Conservation (phyloP, 2,329 filamentous ascomycete genomes). For the Pseudocercospora eumusae region DNA sequence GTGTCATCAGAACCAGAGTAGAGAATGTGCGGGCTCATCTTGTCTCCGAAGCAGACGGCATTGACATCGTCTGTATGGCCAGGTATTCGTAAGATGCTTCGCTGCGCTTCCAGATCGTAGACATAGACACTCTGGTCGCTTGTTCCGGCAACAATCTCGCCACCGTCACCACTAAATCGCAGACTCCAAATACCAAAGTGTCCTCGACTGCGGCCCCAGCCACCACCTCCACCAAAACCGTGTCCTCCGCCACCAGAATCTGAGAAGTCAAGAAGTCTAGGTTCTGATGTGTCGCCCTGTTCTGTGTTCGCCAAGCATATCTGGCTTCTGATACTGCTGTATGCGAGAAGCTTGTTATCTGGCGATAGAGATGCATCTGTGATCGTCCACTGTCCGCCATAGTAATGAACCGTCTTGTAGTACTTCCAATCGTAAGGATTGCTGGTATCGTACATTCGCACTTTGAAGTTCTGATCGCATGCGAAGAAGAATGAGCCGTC, state of each 20-base stretch:
- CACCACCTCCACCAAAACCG: slow-evolving; percentile 32
- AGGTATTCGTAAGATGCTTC: slow-evolving; percentile 70
- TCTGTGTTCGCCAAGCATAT: slow-evolving; percentile 88
- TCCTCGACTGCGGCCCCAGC: slow-evolving; percentile 35
- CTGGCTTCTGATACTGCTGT: slow-evolving; percentile 80
- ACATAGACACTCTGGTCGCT: slow-evolving; percentile 77
- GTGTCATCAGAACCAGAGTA: slow-evolving; percentile 96
- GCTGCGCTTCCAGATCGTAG: slow-evolving; percentile 84
- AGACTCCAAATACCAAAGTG: slow-evolving; percentile 71
- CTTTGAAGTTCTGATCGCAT: slow-evolving; percentile 87
- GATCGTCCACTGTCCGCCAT: slow-evolving; percentile 90
- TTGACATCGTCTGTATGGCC: slow-evolving; percentile 91
- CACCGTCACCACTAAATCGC: slow-evolving; percentile 86
- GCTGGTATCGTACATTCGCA: slow-evolving; percentile 96
- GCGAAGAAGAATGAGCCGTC: slow-evolving; percentile 98
- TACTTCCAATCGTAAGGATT: slow-evolving; percentile 95
- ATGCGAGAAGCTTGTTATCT: slow-evolving; percentile 88
- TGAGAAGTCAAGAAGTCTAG: slow-evolving; percentile 74
- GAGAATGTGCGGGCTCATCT: slow-evolving; percentile 83
- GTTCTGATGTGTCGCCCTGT: slow-evolving; percentile 76
- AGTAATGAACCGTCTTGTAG: slow-evolving; percentile 93
- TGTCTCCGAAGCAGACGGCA: slow-evolving; percentile 92
- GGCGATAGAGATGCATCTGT: slow-evolving; percentile 90
- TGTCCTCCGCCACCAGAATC: slow-evolving; percentile 48
- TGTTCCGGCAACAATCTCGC: slow-evolving; percentile 87